phyloP scores from a whole-genome alignment of 768 basidiomycete species.

The Coprinellus aureogranulatus region DNA sequence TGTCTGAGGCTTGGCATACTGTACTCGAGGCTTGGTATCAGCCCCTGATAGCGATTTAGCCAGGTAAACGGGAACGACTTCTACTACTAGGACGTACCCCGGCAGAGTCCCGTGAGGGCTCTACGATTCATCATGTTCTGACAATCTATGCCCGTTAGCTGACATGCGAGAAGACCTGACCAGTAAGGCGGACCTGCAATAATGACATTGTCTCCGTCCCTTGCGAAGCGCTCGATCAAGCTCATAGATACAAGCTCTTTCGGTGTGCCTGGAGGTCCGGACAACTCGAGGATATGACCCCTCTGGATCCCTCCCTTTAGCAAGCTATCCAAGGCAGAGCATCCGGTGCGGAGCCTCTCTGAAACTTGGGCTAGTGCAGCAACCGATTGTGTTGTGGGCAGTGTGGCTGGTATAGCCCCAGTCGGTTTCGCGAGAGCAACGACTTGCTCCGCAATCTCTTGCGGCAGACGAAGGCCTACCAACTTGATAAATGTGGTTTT shows the following conservation, averaged over 20 bases:
- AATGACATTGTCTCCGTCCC: constrained; percentile 50
- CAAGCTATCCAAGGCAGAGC: constrained; percentile 52
- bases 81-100: constrained; percentile 21
- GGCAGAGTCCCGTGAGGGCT: constrained; percentile 23
- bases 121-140: constrained; percentile 41
- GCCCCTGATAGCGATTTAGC: not conserved
- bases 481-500: not conserved
- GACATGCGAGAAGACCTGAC: constrained; percentile 1
- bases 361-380: constrained; percentile 35
- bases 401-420: constrained; percentile 16
- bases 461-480: constrained; percentile 51
- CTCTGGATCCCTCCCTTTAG: constrained; percentile 62
- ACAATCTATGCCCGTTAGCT: constrained; percentile 34
- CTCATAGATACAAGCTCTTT: constrained; percentile 57
- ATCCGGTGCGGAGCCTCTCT: constrained; percentile 39
- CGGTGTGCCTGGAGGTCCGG: constrained; percentile 70
- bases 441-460: constrained; percentile 45
- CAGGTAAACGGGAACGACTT: constrained; percentile 14
- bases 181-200: constrained; percentile 55
- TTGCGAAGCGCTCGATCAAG: constrained; percentile 47
- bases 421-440: constrained; percentile 40
- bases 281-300: constrained; percentile 68
- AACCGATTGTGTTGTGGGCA: constrained; percentile 55
- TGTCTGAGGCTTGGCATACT: constrained; percentile 37
- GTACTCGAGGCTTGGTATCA: not conserved